Evolutionary conservation across 306 rosid genomes (phyloP), one percentile per base, ranked within the genome.

Genomic region (Ochetophila trinervis): DNA sequence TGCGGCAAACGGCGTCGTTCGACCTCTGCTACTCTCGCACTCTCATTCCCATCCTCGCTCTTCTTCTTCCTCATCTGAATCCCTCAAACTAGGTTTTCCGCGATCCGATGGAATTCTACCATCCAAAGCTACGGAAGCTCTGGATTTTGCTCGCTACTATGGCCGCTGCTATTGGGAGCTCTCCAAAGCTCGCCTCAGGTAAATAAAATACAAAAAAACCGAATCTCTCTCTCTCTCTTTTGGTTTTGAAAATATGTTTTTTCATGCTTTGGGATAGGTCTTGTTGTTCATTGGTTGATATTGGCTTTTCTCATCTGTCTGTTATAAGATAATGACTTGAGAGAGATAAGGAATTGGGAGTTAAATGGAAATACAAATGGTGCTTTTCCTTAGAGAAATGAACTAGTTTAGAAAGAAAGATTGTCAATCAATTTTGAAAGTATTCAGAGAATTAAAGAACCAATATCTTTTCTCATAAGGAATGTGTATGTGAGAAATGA

Each of bases 171-270:
- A 92, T 68, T 85, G 88, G 84, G 86, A 92, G 76, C 92, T 85
- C 74, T 89, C 98, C 76, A 91, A 87, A 69, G 95, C 96, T 63
- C 96, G 90, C 73, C 96, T 91, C 53, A 86, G 91, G 96, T 88
- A 69, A 27, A 27, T 1, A 27, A 27, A 27, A 27, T 27, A 27
- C n/a, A 27, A 27, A 27, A 27, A 27, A 27, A 27, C 4, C 32
- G 32, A 27, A n/a, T n/a, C n/a, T n/a, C n/a, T n/a, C n/a, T n/a
- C n/a, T n/a, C n/a, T n/a, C n/a, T n/a, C n/a, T n/a, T n/a, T 27
- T 27, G 32, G 2, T 27, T 27, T 27, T 27, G 4, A 27, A 27
- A 27, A 27, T 27, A 27, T 1, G 20, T 6, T 0, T 14, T 30
- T 32, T 8, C 12, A 12, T 21, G 22, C 24, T 54, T 17, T 27